Evolutionary conservation across 768 basidiomycete genomes (phyloP), one percentile per base, ranked within the genome.

Genomic region (Suillus discolor): DNA sequence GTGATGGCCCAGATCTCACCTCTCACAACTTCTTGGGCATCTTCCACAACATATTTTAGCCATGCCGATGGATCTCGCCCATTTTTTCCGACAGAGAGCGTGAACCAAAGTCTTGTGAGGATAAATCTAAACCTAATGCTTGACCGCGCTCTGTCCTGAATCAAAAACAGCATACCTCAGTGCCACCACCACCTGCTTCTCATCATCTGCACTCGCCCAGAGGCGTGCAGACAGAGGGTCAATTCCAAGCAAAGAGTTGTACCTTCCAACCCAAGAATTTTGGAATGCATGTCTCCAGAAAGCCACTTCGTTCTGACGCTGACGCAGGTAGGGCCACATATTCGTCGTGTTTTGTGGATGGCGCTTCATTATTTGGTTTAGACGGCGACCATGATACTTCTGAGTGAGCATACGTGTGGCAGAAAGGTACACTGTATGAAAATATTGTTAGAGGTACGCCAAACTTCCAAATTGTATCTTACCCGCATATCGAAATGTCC

Each of bases 291-390:
- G 63, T 62, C 76, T 81, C 47, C 85, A 79, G 20, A 62, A 65
- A 0, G 65, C 47, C 1, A 73, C 69, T 72, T 91, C 89, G 15
- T 70, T 67, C 65, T 79, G 70, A n/a, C 91, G 84, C 25, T 78
- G 70, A 34, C 74, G 75, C 41, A 92, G 80, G 72, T 92, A 92
- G 8, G 91, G 89, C 92, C 92, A 93, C 71, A 89, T 79, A 68
- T 92, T 87, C 1, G 82, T 85, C 76, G 82, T 87, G 20, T 79
- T 81, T 25, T 65, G 74, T 18, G 83, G 74, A 68, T 84, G 77
- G 13, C 73, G 72, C 54, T 75, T 65, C 57, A 85, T 66, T 8
- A 87, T 61, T 1, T 67, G 42, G 20, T 77, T 75, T 51, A 87
- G 75, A 54, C 89, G 84, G 31, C 66, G 69, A 9, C 91, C 91